Conservation (phyloP, 805 yeast species). For the Cyberlindnera mycetangii region DNA sequence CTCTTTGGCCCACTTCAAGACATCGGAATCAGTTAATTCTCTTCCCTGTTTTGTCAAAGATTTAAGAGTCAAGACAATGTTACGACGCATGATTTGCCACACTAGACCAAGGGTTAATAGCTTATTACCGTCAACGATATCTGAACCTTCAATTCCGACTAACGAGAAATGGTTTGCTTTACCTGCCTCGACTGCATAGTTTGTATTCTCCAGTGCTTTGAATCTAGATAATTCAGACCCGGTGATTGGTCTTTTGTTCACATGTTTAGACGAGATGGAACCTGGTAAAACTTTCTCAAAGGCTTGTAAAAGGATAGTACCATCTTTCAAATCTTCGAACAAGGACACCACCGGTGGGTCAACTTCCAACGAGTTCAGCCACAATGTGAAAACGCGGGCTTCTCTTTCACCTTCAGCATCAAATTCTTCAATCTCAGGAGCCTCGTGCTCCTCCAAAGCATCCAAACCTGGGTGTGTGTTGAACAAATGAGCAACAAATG, state of each 20-base stretch:
- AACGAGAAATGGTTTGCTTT: constrained; percentile 88
- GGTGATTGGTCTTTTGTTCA: constrained; percentile 77
- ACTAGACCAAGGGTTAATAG: constrained; percentile 87
- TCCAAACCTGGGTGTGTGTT: constrained; percentile 96
- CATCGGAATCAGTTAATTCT: constrained; percentile 79
- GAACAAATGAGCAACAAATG: constrained; percentile 95
- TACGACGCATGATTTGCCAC: constrained; percentile 98
- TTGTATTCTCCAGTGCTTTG: constrained; percentile 96
- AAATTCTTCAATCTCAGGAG: constrained; percentile 93
- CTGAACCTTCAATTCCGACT: constrained; percentile 98
- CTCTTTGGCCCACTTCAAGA: constrained; percentile 90
- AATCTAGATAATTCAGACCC: constrained; percentile 82
- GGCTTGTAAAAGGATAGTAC: constrained; percentile 84
- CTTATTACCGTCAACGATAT: constrained; percentile 90
- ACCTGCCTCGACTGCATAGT: constrained; percentile 96
- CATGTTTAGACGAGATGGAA: constrained; percentile 70
- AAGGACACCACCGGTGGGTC: constrained; percentile 90
- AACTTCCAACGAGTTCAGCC: constrained; percentile 96
- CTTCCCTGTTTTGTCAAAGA: constrained; percentile 64
- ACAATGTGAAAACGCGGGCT: constrained; percentile 95
- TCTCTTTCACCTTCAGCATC: constrained; percentile 99
- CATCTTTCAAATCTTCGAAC: constrained; percentile 94
- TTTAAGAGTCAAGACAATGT: constrained; percentile 80
- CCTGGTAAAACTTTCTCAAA: constrained; percentile 96
- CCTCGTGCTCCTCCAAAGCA: constrained; percentile 88